Evolutionary conservation across 1,139 yeast species (phyloP), one percentile per base, ranked within the genome.

Genomic region (Pichia inconspicua): DNA sequence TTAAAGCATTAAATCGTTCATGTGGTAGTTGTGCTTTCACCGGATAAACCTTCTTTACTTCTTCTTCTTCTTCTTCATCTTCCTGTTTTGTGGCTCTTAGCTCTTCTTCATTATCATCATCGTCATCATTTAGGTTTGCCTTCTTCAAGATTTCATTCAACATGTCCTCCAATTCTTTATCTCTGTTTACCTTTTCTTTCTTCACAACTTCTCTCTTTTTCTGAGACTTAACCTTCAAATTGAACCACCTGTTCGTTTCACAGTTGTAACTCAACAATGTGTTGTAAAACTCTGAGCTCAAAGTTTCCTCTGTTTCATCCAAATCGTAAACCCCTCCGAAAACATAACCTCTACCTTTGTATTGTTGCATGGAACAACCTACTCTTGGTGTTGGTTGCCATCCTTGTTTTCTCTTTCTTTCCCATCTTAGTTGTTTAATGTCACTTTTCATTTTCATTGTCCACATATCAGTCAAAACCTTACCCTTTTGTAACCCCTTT

Each of bases 311-410:
- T 35, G 96, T 90, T 66, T 92, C 98, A 56, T 89, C 96, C 53
- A 77, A 85, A 66, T 92, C 98, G 61, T 78, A 90, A 14, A 92
- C 98, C 54, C 98, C 98, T 40, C 97, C 98, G 69, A 90, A 92
- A 63, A 90, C 63, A 15, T 92, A 77, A 51, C 97, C 97, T 71
- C 97, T 80, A 52, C 94, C 95, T 59, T 89, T 86, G 66, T 92
- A 97, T 60, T 76, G 75, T 3, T 81, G 90, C 80, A 92, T 78
- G 4, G 95, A 83, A 62, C 96, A 86, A 0, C 98, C 98, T n/a
- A 87, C 97, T 59, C 98, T 77, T 25, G 97, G 86, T 5, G 89
- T 77, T 4, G 96, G 96, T 48, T 82, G 88, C 61, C 82, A 84
- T 1, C 96, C 96, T 61, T 88, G 94, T 58, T 86, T 88, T 55